These are phyloP conservation scores for Suillus fuscotomentosus DNA, from an alignment of 768 basidiomycete genomes.

Conservation along the genomic window DNA sequence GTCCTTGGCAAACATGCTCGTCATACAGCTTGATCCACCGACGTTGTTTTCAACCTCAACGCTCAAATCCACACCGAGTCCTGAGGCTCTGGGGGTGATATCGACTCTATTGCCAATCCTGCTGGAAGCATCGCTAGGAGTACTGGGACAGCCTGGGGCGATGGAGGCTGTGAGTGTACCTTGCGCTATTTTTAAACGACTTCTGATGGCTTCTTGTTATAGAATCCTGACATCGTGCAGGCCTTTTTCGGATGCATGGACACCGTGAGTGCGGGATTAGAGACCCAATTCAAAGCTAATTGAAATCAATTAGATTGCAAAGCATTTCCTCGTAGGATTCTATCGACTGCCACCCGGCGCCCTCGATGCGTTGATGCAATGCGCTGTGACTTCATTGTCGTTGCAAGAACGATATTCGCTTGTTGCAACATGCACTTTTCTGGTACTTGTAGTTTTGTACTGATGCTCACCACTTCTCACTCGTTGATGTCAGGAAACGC, in stretches of 20 bases:
- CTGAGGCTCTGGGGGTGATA: constrained; percentile 58
- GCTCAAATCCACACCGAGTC: constrained; percentile 50
- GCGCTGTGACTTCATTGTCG: constrained; percentile 62
- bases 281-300: neutral
- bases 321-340: constrained; percentile 40
- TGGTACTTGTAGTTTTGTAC: constrained; percentile 49
- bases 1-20: constrained; percentile 74
- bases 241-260: constrained; percentile 86
- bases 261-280: constrained; percentile 41
- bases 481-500: constrained; percentile 44
- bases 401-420: constrained; percentile 86
- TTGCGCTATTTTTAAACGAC: neutral
- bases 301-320: neutral
- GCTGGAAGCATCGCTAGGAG: constrained; percentile 53
- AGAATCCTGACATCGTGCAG: constrained; percentile 94
- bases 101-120: constrained; percentile 53
- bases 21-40: constrained; percentile 81
- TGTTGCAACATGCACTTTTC: constrained; percentile 76
- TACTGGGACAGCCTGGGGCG: constrained; percentile 54
- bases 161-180: constrained; percentile 63
- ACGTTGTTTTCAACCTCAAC: constrained; percentile 35
- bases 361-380: constrained; percentile 68
- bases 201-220: constrained; percentile 10
- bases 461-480: neutral
- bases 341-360: constrained; percentile 62